Evolutionary conservation across 1,284 basidiomycete species (phyloP).

Genomic region (Melampsora americana): DNA sequence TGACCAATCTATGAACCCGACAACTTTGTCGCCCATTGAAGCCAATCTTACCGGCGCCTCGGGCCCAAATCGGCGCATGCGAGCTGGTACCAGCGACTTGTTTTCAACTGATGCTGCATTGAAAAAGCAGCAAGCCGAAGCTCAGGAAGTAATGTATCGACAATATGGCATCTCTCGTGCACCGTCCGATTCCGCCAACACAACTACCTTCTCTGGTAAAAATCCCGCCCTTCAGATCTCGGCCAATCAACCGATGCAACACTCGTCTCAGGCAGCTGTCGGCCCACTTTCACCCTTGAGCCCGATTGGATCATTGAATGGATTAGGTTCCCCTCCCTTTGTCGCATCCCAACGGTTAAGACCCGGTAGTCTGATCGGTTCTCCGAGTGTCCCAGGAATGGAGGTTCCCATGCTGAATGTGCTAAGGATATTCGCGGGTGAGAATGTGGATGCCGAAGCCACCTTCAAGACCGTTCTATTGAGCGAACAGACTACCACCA

Average conservation of each 20-base stretch:
- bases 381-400: slow-evolving; percentile 52
- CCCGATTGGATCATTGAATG: slow-evolving; percentile 19
- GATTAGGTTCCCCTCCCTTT: slow-evolving; percentile 40
- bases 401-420: slow-evolving; percentile 81
- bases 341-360: slow-evolving; percentile 61
- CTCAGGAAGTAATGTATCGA: slow-evolving; percentile 80
- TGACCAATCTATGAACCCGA: slow-evolving; percentile 45
- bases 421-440: slow-evolving; percentile 88
- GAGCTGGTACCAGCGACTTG: slow-evolving; percentile 6
- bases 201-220: slow-evolving; percentile 13
- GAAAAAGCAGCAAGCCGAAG: slow-evolving; percentile 76
- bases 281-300: slow-evolving; percentile 35
- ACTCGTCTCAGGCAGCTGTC: slow-evolving; percentile 9
- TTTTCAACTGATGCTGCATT: slow-evolving; percentile 52
- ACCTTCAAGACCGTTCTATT: slow-evolving; percentile 97
- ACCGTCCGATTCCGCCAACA: slow-evolving; percentile 49
- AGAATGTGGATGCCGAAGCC: slow-evolving; percentile 78
- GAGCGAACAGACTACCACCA: slow-evolving; percentile 75
- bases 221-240: slow-evolving; percentile 28
- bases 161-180: slow-evolving; percentile 61
- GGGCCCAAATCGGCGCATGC: slow-evolving; percentile 58
- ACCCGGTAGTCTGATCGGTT: slow-evolving; percentile 59
- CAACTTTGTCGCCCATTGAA: slow-evolving; percentile 52
- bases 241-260: slow-evolving; percentile 35
- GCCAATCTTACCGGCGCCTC: slow-evolving; percentile 50